These are phyloP conservation scores for Jamesozyma piceae DNA, from an alignment of 805 yeast genomes.

Conservation along the genomic window DNA sequence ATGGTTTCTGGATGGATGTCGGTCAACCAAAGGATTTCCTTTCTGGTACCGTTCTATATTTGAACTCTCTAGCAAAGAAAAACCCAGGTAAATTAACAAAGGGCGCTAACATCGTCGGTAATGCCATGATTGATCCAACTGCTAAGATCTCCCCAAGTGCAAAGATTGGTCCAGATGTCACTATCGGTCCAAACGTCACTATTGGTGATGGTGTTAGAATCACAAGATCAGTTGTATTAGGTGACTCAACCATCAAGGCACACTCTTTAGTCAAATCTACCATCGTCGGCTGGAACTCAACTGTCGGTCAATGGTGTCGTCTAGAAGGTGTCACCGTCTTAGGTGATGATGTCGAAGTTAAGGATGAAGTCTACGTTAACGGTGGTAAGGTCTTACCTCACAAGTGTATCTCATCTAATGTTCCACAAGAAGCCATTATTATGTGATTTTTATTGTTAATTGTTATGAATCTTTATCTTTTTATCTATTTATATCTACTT, in stretches of 20 bases:
- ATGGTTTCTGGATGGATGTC: slow-evolving; percentile 99
- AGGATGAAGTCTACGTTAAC: slow-evolving; percentile 96
- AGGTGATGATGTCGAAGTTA: slow-evolving; percentile 97
- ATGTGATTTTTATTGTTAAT: no score
- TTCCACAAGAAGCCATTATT: slow-evolving; percentile 95
- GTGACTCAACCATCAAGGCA: slow-evolving; percentile 85
- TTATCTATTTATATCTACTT: background rate
- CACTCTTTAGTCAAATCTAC: slow-evolving; percentile 97
- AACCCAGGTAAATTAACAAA: slow-evolving; percentile 58
- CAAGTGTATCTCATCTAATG: slow-evolving; percentile 90
- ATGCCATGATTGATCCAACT: slow-evolving; percentile 88
- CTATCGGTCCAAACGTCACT: slow-evolving; percentile 90
- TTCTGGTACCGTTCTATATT: slow-evolving; percentile 88
- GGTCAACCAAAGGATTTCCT: slow-evolving; percentile 99
- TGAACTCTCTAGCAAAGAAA: slow-evolving; percentile 78
- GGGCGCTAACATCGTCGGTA: slow-evolving; percentile 72
- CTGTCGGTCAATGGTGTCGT: slow-evolving; percentile 98
- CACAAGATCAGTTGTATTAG: slow-evolving; percentile 86
- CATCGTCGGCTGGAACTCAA: slow-evolving; percentile 98
- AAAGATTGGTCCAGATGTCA: slow-evolving; percentile 96
- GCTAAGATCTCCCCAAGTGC: slow-evolving; percentile 89
- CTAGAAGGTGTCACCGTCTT: slow-evolving; percentile 94
- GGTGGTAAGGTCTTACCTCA: slow-evolving; percentile 99
- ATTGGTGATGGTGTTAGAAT: slow-evolving; percentile 98
- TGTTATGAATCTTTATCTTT: no score